phyloP scores from a whole-genome alignment of 2,329 filamentous ascomycete genomes.

The Onygena corvina region DNA sequence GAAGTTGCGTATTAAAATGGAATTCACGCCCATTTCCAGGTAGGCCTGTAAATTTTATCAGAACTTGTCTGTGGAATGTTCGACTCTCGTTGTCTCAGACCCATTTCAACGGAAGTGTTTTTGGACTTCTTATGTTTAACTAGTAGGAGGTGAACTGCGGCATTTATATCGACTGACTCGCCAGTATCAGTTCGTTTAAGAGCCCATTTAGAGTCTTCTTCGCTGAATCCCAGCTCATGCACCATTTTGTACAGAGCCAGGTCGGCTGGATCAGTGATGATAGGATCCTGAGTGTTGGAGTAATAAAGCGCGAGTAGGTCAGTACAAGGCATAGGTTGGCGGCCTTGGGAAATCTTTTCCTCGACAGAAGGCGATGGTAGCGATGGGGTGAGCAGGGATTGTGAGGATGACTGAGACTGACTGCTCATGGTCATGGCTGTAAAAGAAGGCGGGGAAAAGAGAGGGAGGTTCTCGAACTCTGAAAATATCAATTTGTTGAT shows the following conservation, averaged over 20 bases:
- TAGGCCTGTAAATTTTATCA: constrained; percentile 16
- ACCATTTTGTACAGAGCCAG: constrained; percentile 46
- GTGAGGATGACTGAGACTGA: neutral
- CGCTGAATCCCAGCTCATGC: constrained; percentile 46
- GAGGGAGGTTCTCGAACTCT: neutral
- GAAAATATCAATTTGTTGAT: constrained; percentile 22
- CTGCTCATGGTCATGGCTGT: constrained; percentile 5
- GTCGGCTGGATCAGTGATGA: constrained; percentile 43
- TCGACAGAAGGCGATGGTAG: constrained; percentile 13
- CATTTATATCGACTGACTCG: constrained; percentile 46
- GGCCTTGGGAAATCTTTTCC: constrained; percentile 16
- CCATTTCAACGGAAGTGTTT: neutral
- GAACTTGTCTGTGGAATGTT: neutral
- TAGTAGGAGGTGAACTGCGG: constrained; percentile 45
- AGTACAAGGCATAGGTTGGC: constrained; percentile 15
- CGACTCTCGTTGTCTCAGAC: neutral
- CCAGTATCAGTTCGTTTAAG: constrained; percentile 49
- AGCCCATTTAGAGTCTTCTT: constrained; percentile 45
- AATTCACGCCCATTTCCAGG: constrained; percentile 33
- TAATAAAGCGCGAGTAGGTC: constrained; percentile 18
- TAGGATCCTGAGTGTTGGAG: constrained; percentile 16
- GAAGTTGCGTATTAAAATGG: neutral
- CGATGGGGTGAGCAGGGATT: constrained; percentile 10
- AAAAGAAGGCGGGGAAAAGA: neutral
- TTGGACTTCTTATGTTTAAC: constrained; percentile 12